Percentiles rank a stretch among this genome's conserved stretches.
Evolutionary conservation across 352 stramenopile species (phyloP).

Genomic region (Globisporangium polare): DNA sequence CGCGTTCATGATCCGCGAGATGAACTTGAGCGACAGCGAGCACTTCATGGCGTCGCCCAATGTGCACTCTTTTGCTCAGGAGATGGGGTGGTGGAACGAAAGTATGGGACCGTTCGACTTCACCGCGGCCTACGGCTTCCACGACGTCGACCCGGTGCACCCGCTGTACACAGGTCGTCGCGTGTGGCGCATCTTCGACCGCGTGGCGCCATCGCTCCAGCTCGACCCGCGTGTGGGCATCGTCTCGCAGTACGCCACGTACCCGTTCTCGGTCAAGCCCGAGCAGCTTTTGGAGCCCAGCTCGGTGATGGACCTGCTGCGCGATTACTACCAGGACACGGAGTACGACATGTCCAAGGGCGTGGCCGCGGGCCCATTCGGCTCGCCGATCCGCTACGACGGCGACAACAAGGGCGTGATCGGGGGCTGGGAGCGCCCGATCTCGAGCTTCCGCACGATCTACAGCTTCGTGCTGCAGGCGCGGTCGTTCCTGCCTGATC

Average conservation of each 20-base stretch:
- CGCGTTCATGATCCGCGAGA: constrained; percentile 90
- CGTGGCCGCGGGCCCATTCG: constrained; percentile 80
- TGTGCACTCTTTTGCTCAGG: constrained; percentile 74
- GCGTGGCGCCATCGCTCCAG: constrained; percentile 71
- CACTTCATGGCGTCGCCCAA: constrained; percentile 89
- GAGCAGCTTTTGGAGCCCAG: constrained; percentile 53
- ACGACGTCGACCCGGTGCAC: constrained; percentile 47
- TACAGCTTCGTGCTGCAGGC: constrained; percentile 66
- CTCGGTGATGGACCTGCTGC: constrained; percentile 67
- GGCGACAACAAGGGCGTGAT: constrained; percentile 32
- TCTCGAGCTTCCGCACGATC: constrained; percentile 86
- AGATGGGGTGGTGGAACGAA: constrained; percentile 86
- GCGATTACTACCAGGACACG: constrained; percentile 86
- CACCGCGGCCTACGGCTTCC: constrained; percentile 9
- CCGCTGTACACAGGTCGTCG: constrained; percentile 78
- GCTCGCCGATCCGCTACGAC: constrained; percentile 75
- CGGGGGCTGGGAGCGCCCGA: constrained; percentile 77
- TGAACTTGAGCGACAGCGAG: constrained; percentile 72
- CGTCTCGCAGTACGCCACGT: constrained; percentile 68
- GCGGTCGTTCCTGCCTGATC: constrained; percentile 23
- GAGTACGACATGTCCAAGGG: constrained; percentile 74
- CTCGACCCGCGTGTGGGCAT: constrained; percentile 61
- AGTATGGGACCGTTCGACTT: constrained; percentile 49
- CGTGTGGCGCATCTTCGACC: constrained; percentile 86
- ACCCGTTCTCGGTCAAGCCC: constrained; percentile 88